phyloP scores from a whole-genome alignment of 441 rosid species.

The Croton setiger region DNA sequence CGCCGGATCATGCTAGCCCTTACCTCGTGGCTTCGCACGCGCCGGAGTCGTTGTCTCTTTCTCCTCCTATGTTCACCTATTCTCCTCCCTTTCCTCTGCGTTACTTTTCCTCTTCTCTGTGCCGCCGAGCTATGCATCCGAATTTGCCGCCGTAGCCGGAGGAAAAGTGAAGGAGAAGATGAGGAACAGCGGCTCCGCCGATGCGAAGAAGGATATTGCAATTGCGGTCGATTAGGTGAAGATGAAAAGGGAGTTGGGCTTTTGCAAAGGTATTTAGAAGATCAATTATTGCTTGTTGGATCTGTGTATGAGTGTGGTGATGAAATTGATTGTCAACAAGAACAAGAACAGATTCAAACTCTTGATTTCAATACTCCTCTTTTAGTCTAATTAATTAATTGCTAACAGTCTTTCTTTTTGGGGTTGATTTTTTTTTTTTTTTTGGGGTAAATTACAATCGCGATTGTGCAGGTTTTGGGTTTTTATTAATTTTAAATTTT shows the following conservation, averaged over 20 bases:
- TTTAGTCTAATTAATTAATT: slow-evolving; percentile 25
- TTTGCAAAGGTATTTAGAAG: slow-evolving; percentile 62
- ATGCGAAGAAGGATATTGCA: slow-evolving; percentile 45
- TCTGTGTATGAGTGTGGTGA: slow-evolving; percentile 47
- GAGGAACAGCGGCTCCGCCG: slow-evolving; percentile 28
- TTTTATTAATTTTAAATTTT: no score
- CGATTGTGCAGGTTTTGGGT: no score
- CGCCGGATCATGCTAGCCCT: slow-evolving; percentile 40
- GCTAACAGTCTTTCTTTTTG: no score
- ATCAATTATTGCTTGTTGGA: slow-evolving; percentile 53
- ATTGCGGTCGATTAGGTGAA: slow-evolving; percentile 22
- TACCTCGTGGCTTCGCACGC: slow-evolving; percentile 40
- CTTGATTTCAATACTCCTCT: slow-evolving; percentile 32
- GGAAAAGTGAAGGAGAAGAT: slow-evolving; percentile 15
- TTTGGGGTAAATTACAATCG: no score
- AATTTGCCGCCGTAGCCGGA: slow-evolving; percentile 29
- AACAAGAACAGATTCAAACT: slow-evolving; percentile 6
- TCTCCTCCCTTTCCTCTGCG: slow-evolving; percentile 50
- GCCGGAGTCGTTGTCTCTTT: slow-evolving; percentile 46
- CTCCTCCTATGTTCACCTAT: slow-evolving; percentile 61
- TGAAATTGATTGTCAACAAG: slow-evolving; percentile 23
- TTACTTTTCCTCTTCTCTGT: slow-evolving; percentile 48
- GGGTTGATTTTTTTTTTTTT: no score
- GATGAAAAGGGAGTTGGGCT: slow-evolving; percentile 39
- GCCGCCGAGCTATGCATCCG: slow-evolving; percentile 41